Conservation (phyloP, 2,329 filamentous ascomycete genomes). For the Trichoderma semiorbis region DNA sequence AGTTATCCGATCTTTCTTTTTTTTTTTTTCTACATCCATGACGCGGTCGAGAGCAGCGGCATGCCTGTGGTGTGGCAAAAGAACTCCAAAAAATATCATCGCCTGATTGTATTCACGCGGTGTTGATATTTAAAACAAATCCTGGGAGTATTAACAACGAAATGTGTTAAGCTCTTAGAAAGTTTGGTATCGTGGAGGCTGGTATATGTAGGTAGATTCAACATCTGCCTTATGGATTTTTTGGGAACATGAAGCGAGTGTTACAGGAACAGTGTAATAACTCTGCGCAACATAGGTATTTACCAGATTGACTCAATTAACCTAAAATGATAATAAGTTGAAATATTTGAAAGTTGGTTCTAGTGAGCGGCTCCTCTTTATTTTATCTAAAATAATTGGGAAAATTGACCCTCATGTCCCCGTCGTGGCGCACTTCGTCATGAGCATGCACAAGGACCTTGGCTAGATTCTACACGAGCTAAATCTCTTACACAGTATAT, state of each 20-base stretch:
- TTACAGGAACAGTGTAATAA: background rate
- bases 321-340: background rate
- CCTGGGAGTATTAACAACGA: background rate
- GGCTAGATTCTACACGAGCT: no score
- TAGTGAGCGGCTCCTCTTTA: background rate
- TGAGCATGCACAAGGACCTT: background rate
- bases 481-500: no score
- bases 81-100: background rate
- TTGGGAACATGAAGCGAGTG: background rate
- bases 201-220: background rate
- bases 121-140: background rate
- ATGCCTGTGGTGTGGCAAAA: background rate
- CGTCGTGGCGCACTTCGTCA: no score
- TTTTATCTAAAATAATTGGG: background rate
- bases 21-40: background rate
- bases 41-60: background rate
- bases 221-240: background rate
- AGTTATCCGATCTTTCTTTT: background rate
- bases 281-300: background rate
- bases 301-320: background rate
- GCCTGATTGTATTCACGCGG: background rate
- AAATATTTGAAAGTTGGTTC: background rate
- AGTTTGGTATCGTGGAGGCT: background rate
- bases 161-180: background rate
- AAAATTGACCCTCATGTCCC: background rate